These are phyloP conservation scores for Oxyria digyna DNA, from an alignment of 148 eudicot genomes.

Conservation along the genomic window DNA sequence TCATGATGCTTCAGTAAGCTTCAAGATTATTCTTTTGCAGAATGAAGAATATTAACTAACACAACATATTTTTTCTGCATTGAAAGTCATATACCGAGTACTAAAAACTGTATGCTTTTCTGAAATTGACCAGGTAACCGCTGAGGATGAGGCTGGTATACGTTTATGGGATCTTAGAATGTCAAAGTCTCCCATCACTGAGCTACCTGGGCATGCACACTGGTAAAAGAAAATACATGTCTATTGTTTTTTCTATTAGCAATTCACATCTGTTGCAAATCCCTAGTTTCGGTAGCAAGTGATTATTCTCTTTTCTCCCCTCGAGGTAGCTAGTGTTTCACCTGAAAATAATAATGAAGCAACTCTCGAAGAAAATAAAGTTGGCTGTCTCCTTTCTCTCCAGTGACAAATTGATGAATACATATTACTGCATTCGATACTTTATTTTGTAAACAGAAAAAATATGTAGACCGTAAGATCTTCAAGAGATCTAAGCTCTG, in stretches of 20 bases:
- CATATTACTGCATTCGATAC: not conserved
- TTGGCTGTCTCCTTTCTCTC: not conserved
- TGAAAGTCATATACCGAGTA: not conserved
- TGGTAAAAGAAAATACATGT: slow-evolving; percentile 31
- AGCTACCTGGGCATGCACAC: slow-evolving; percentile 98
- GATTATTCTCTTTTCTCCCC: not conserved
- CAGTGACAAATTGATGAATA: not conserved
- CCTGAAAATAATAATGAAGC: not conserved
- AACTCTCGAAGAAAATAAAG: not conserved
- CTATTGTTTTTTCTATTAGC: not conserved
- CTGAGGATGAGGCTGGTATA: slow-evolving; percentile 96
- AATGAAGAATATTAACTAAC: not conserved
- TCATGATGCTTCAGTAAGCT: not conserved
- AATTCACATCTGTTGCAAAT: not conserved
- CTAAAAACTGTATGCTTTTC: not conserved
- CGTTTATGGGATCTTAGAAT: slow-evolving; percentile 96
- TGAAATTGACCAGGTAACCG: slow-evolving; percentile 57
- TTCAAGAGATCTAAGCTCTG: not conserved
- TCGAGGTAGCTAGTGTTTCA: not conserved
- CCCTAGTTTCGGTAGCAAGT: not conserved
- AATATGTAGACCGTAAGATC: not conserved
- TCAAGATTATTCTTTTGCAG: not conserved
- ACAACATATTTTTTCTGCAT: not conserved
- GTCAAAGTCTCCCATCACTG: slow-evolving; percentile 57
- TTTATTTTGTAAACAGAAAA: not conserved